These are phyloP conservation scores for Fusarium scirpi DNA, from an alignment of 2,329 filamentous ascomycete species.

Conservation along the genomic window DNA sequence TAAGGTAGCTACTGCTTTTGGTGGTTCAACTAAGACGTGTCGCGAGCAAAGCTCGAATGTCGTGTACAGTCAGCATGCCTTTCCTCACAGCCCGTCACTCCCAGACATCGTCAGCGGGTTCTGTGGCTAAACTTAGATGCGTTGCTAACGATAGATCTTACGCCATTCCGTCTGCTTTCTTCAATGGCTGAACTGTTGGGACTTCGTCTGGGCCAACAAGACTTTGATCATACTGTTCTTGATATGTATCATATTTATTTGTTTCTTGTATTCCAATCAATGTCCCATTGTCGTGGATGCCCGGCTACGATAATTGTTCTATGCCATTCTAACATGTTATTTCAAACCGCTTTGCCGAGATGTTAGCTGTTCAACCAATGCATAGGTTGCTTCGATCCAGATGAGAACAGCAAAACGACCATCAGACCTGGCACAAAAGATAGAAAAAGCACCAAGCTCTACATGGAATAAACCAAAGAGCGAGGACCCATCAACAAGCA, in stretches of 20 bases:
- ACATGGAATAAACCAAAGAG: background rate
- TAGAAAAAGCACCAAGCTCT: background rate
- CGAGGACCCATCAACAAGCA: background rate
- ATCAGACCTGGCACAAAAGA: background rate
- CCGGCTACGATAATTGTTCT: background rate
- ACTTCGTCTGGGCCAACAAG: background rate
- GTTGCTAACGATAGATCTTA: background rate
- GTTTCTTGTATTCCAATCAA: background rate
- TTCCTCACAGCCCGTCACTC: conserved; percentile 1
- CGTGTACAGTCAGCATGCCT: conserved; percentile 20
- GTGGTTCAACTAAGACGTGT: background rate
- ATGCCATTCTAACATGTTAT: background rate
- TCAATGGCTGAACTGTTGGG: background rate
- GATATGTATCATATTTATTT: background rate
- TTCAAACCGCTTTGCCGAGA: background rate
- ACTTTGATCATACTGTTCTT: background rate
- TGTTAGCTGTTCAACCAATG: background rate
- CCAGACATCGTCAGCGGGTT: background rate
- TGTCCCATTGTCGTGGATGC: background rate
- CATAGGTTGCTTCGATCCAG: background rate
- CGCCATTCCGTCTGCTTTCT: background rate
- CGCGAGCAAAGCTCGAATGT: background rate
- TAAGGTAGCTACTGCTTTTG: too few species aligned
- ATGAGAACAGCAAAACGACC: background rate
- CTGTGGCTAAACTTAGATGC: background rate